Evolutionary conservation across 2,329 filamentous ascomycete species (phyloP), one percentile per base, ranked within the genome.

Genomic region (Aspergillus brasiliensis): DNA sequence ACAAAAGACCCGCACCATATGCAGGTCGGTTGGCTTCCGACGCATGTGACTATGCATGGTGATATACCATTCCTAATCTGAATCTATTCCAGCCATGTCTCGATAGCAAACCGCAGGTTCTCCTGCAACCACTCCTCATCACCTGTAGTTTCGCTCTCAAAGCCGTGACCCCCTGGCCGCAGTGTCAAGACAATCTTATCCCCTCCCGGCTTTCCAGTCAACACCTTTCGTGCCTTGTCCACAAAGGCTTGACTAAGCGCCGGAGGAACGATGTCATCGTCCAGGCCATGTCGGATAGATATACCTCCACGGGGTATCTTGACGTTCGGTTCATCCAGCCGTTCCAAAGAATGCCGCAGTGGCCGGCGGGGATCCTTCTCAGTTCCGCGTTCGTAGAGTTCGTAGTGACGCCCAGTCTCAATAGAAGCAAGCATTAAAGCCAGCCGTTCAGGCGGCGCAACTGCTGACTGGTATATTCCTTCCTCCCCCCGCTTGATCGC

Each of bases 81-180:
- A 3, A 34, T 40, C 53, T 58, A 67, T 31, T 63, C 66, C 56
- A 71, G 55, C 73, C 73, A 76, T 15, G 65, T 58, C 54, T 69
- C 46, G 19, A 71, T 64, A 17, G 70, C 62, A 28, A 47, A 58
- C 17, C 62, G 56, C 40, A 75, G 49, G 8, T 67, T 65, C 31
- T 74, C 65, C 57, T 65, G 61, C 53, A 76, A 42, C 74, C 74
- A 76, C 17, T 27, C 57, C 34, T 72, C 70, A 25, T 70, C 62
- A 11, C 70, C 58, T 7, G 57, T 57, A 17, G 58, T 48, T 2
- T 59, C 54, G 2, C 11, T 19, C 62, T 78, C 76, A 66, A 78
- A 78, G 2, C 75, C 76, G 69, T 78, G 77, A 5, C 70, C 71
- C 1, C 75, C 75, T 11, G 71, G 67, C n/a, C 61, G 60, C 19